Evolutionary conservation across 129 eudicot genomes (phyloP).

Genomic region (Helichrysum umbraculigerum): DNA sequence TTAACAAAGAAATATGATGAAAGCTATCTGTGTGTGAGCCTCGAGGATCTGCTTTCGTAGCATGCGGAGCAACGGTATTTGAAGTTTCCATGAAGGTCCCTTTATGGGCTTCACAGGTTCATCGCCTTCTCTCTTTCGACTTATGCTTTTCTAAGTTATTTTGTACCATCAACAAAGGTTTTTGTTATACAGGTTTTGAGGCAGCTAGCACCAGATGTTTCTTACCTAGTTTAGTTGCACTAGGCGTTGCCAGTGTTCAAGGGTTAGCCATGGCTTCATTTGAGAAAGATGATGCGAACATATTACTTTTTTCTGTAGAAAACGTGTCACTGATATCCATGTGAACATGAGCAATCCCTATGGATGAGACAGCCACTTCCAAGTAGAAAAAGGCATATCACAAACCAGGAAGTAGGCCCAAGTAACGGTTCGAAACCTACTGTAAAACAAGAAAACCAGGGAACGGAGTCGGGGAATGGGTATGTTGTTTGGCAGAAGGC

Average conservation of each 20-base stretch:
- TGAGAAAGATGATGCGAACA: slow-evolving; percentile 84
- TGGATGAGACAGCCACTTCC: slow-evolving; percentile 95
- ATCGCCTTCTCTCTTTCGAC: slow-evolving; percentile 3
- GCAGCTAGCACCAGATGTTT: slow-evolving; percentile 87
- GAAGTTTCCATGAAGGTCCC: slow-evolving; percentile 93
- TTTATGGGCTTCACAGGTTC: slow-evolving; percentile 94
- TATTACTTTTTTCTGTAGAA: slow-evolving; percentile 67
- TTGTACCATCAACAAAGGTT: background rate
- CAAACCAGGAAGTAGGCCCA: slow-evolving; percentile 36
- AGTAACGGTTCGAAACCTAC: slow-evolving; percentile 27
- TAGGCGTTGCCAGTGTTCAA: slow-evolving; percentile 87
- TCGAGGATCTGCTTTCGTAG: slow-evolving; percentile 80
- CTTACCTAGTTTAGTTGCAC: slow-evolving; percentile 81
- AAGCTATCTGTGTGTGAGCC: slow-evolving; percentile 56
- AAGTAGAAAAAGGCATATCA: slow-evolving; percentile 54
- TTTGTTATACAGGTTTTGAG: slow-evolving; percentile 61
- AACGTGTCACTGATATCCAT: slow-evolving; percentile 33
- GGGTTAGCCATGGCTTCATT: slow-evolving; percentile 97
- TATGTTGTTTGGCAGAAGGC: slow-evolving; percentile 56
- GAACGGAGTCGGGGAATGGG: slow-evolving; percentile 48
- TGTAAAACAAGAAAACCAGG: slow-evolving; percentile 35
- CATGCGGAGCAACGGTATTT: slow-evolving; percentile 88
- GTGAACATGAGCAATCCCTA: slow-evolving; percentile 22
- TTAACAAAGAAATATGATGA: slow-evolving; percentile 37
- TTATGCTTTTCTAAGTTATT: background rate